Evolutionary conservation across 768 basidiomycete genomes (phyloP).

Genomic region (Chalciporus piperatus): DNA sequence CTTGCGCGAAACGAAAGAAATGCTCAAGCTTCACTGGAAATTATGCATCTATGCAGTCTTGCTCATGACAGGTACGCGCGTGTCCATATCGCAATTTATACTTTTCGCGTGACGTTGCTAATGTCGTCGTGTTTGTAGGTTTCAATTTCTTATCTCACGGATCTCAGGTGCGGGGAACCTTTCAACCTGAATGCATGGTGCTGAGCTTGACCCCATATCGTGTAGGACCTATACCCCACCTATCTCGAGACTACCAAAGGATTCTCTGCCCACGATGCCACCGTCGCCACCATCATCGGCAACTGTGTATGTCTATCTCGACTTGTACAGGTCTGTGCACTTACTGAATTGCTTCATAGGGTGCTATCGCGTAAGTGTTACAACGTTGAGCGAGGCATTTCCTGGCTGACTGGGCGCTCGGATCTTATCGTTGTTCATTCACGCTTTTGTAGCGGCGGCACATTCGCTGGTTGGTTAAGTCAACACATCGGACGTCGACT

Average conservation of each 20-base stretch:
- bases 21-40: conserved; percentile 82
- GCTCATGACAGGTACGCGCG: conserved; percentile 59
- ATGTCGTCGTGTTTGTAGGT: conserved; percentile 32
- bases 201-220: neutral
- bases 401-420: neutral
- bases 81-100: neutral
- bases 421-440: conserved; percentile 27
- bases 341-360: conserved; percentile 24
- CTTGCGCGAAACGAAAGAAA: conserved; percentile 64
- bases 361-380: conserved; percentile 43
- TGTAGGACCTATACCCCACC: conserved; percentile 72
- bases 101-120: neutral
- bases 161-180: conserved; percentile 43
- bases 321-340: neutral
- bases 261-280: conserved; percentile 55
- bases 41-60: conserved; percentile 81
- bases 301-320: conserved; percentile 48
- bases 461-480: conserved; percentile 62
- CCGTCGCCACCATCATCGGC: conserved; percentile 80
- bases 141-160: conserved; percentile 82
- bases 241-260: conserved; percentile 64
- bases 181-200: neutral
- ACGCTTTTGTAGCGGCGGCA: conserved; percentile 55
- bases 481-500: conserved; percentile 81
- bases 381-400: conserved; percentile 7